Percentiles rank a stretch among this genome's conserved stretches.
phyloP scores from a whole-genome alignment of 495 filamentous ascomycete species.

The Mytilinidion resinicola region DNA sequence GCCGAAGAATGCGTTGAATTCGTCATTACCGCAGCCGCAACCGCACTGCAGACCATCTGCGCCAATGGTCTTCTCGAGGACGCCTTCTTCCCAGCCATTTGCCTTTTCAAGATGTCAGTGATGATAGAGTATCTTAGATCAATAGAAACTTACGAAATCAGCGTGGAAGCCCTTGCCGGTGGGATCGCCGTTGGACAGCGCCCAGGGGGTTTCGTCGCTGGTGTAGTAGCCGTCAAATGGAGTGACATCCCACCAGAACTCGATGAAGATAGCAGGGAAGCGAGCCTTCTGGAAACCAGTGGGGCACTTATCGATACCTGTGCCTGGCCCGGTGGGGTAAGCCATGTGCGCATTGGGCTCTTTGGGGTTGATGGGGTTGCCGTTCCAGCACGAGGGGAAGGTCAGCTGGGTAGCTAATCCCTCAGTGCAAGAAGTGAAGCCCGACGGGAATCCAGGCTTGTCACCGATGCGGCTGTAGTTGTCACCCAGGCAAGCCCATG shows the following conservation, averaged over 20 bases:
- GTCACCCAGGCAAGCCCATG: slow-evolving; percentile 23
- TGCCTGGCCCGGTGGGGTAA: slow-evolving; percentile 12
- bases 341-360: slow-evolving; percentile 23
- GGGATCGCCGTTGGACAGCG: slow-evolving; percentile 23
- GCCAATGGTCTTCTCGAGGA: slow-evolving; percentile 24
- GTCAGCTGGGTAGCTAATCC: slow-evolving; percentile 24
- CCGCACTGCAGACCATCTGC: slow-evolving; percentile 20
- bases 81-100: slow-evolving; percentile 27
- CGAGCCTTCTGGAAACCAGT: slow-evolving; percentile 7
- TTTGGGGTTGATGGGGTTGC: slow-evolving; percentile 15
- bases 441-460: slow-evolving; percentile 20
- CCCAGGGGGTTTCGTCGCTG: slow-evolving; percentile 18
- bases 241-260: slow-evolving; percentile 27
- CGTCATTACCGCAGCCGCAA: slow-evolving; percentile 21
- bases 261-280: slow-evolving; percentile 28
- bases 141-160: slow-evolving; percentile 12
- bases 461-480: slow-evolving; percentile 17
- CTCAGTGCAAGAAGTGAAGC: slow-evolving; percentile 25
- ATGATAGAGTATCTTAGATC: neutral
- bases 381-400: slow-evolving; percentile 27
- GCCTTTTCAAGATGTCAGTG: neutral
- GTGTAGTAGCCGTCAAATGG: slow-evolving; percentile 22
- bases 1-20: slow-evolving; percentile 25
- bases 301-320: slow-evolving; percentile 17
- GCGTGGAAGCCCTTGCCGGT: slow-evolving; percentile 26